Evolutionary conservation across 768 basidiomycete species (phyloP).

Genomic region (Kwoniella europaea): DNA sequence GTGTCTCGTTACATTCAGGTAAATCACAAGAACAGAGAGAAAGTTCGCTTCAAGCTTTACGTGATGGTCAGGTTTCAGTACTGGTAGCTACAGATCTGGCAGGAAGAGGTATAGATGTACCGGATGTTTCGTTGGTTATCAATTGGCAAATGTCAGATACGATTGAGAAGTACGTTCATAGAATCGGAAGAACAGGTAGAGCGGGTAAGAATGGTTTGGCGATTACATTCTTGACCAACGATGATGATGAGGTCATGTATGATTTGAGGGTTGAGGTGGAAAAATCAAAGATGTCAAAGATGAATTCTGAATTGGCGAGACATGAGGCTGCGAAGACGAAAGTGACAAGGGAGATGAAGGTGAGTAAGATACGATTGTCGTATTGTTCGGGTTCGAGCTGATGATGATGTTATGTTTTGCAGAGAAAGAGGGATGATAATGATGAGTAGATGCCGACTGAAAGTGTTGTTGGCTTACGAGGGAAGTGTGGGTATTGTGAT

Average conservation of each 20-base stretch:
- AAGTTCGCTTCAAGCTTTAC: conserved; percentile 81
- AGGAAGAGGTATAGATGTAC: conserved; percentile 98
- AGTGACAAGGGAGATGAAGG: conserved; percentile 91
- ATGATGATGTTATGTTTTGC: background rate
- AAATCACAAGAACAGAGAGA: conserved; percentile 98
- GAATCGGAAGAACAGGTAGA: conserved; percentile 97
- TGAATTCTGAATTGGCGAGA: conserved; percentile 82
- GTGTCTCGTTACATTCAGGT: conserved; percentile 91
- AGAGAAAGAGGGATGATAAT: conserved; percentile 28
- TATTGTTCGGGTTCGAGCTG: background rate
- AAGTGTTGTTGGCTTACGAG: background rate
- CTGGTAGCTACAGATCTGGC: conserved; percentile 97
- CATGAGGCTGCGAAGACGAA: conserved; percentile 91
- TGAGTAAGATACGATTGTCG: conserved; percentile 4
- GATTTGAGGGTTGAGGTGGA: conserved; percentile 95
- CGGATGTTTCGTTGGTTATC: conserved; percentile 87
- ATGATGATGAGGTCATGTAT: conserved; percentile 95
- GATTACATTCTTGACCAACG: conserved; percentile 94
- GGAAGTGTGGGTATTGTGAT: background rate
- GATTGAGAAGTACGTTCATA: conserved; percentile 81
- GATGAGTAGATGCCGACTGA: conserved; percentile 12
- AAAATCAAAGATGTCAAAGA: conserved; percentile 90
- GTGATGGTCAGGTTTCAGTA: conserved; percentile 82
- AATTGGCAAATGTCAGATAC: conserved; percentile 97
- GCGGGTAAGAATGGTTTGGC: conserved; percentile 92